Base-by-base conservation (phyloP, 1,139 yeast genomes). In the Protomyces lactucae-debilis region DNA sequence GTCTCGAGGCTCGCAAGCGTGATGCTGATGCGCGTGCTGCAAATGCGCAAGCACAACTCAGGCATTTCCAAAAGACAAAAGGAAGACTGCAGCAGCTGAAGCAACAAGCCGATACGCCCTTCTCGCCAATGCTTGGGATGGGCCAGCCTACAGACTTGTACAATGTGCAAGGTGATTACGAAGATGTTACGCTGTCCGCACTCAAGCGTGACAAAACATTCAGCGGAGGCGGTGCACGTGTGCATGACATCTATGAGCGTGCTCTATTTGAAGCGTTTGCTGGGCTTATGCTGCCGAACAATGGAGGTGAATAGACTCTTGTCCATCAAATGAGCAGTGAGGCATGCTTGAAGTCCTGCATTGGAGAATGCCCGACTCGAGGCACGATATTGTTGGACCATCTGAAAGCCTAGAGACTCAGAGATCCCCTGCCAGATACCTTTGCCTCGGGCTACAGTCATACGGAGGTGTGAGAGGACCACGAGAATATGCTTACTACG, bases 101-200 rank as follows among this genome's bases (percentile, higher is more conserved):
- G 43, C 69, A 74, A 16, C 74, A 77, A 52, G 73, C 74, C 39
- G 71, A 75, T 46, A 78, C 83, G 2, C 98, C 98, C 35, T 93
- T 92, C 74, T 91, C 98, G 2, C 98, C 99, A 12, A 92, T 93
- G 76, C 85, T 85, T 72, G 98, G 98, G 60, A 98, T 93, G 76
- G 81, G 95, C 63, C 86, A 87, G 67, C 69, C 78, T 21, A 75
- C 78, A n/a, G 79, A 79, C 60, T 74, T 78, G 28, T 82, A 78
- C 70, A 72, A 75, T 28, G 76, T 81, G 68, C 78, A 79, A 60
- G 80, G 79, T 16, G 79, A 79, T 28, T 85, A 85, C 71, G 81
- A 79, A 65, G 91, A 87, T 71, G 88, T 89, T 45, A 81, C 54
- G 52, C 85, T 67, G 76, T 82, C 32, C 69, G 81, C 83, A 65